phyloP scores from a whole-genome alignment of 768 basidiomycete genomes.

The Russula sp. region DNA sequence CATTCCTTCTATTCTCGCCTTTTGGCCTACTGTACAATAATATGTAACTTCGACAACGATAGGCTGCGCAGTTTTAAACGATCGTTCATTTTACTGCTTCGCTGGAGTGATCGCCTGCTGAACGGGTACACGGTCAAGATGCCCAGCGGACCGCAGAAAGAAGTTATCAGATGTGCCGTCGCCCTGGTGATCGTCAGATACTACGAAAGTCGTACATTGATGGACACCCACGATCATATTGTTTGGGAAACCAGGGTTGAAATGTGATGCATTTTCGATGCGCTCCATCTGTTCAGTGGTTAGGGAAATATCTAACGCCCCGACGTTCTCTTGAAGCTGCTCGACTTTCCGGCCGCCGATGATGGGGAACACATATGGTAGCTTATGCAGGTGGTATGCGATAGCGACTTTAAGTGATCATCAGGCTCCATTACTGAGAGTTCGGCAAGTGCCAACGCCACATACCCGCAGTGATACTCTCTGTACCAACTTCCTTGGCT shows the following conservation, averaged over 20 bases:
- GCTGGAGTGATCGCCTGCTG: slow-evolving; percentile 1
- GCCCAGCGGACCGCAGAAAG: background rate
- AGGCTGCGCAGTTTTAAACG: no score
- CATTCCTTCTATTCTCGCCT: no score
- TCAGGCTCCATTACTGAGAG: background rate
- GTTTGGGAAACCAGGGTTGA: slow-evolving; percentile 39
- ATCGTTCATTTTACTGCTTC: background rate
- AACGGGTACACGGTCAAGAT: background rate
- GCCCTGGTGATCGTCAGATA: background rate
- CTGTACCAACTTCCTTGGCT: slow-evolving; percentile 34
- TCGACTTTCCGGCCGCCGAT: slow-evolving; percentile 44
- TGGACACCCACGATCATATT: slow-evolving; percentile 24
- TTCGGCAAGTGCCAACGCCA: background rate
- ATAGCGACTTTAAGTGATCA: slow-evolving; percentile 34
- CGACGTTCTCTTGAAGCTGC: slow-evolving; percentile 40
- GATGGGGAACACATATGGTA: slow-evolving; percentile 42
- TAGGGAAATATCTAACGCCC: slow-evolving; percentile 40
- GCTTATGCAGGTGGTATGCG: slow-evolving; percentile 45
- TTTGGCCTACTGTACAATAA: no score
- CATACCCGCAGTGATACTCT: slow-evolving; percentile 27
- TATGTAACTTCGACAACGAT: background rate
- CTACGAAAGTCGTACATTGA: background rate
- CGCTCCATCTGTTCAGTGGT: slow-evolving; percentile 38
- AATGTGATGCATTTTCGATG: slow-evolving; percentile 35
- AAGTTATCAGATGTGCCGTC: background rate